Evolutionary conservation across 2,329 filamentous ascomycete genomes (phyloP).

Genomic region (Xylariaceae sp.): DNA sequence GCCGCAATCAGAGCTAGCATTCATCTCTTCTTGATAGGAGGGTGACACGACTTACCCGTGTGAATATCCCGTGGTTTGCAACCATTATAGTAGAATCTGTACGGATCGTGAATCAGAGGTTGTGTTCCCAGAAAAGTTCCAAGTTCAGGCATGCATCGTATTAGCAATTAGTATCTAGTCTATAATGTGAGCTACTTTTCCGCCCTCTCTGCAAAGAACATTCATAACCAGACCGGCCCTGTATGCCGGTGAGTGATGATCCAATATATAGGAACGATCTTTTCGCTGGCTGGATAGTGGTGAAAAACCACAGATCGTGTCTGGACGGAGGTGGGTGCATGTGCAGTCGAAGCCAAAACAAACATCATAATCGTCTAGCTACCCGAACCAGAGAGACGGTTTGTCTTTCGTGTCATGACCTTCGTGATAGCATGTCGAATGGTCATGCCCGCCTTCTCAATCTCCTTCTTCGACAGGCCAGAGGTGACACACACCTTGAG

Average conservation of each 20-base stretch:
- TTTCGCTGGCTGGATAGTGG: slow-evolving; percentile 7
- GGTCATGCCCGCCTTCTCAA: slow-evolving; percentile 83
- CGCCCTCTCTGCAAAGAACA: slow-evolving; percentile 2
- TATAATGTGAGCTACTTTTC: slow-evolving; percentile 8
- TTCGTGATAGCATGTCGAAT: slow-evolving; percentile 94
- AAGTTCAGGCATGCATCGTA: slow-evolving; percentile 12
- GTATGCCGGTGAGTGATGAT: slow-evolving; percentile 2
- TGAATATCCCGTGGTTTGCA: too few species aligned
- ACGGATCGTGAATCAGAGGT: too few species aligned
- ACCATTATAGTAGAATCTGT: too few species aligned
- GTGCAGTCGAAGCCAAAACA: not conserved
- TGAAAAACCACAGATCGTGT: slow-evolving; percentile 14
- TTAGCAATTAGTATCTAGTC: slow-evolving; percentile 30
- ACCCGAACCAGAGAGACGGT: slow-evolving; percentile 40
- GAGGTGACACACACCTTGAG: slow-evolving; percentile 88
- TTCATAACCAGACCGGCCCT: not conserved
- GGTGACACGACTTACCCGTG: not conserved
- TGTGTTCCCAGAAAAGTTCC: not conserved
- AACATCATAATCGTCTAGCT: slow-evolving; percentile 29
- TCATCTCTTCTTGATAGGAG: not conserved
- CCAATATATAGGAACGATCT: slow-evolving; percentile 9
- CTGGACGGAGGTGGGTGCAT: slow-evolving; percentile 1
- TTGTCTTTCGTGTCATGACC: slow-evolving; percentile 65
- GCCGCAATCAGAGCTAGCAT: not conserved
- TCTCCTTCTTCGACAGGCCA: slow-evolving; percentile 86